These are phyloP conservation scores for Urtica urens DNA, from an alignment of 306 rosid species.

Conservation along the genomic window DNA sequence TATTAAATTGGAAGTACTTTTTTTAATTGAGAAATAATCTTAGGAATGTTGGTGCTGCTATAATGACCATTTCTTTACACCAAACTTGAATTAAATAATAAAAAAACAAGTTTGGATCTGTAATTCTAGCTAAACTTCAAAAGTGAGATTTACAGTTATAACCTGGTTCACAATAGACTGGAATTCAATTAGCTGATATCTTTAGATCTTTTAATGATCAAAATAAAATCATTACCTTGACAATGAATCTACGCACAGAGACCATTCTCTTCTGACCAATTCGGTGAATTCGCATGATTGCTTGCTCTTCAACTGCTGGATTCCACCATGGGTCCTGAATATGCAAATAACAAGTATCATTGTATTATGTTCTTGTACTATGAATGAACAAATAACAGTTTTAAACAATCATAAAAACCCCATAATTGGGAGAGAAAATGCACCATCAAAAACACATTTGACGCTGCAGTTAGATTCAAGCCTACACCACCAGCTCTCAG, in stretches of 20 bases:
- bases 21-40: background rate
- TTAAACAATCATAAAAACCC: background rate
- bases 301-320: conserved; percentile 96
- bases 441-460: conserved; percentile 75
- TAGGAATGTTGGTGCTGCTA: background rate
- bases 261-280: conserved; percentile 58
- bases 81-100: background rate
- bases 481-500: conserved; percentile 92
- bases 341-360: background rate
- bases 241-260: conserved; percentile 37
- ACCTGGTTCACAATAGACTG: too few species aligned
- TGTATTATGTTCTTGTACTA: background rate
- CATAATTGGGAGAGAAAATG: background rate
- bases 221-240: conserved; percentile 20
- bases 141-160: too few species aligned
- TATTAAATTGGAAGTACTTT: background rate
- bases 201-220: too few species aligned
- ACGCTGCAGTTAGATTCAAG: conserved; percentile 80
- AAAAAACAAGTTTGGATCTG: background rate
- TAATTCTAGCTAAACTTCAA: too few species aligned
- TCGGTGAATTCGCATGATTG: conserved; percentile 84
- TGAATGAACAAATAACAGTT: background rate
- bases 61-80: too few species aligned
- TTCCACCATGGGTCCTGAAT: conserved; percentile 95
- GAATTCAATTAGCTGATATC: too few species aligned